These are phyloP conservation scores for Arthrobotrys conoides DNA, from an alignment of 2,329 filamentous ascomycete species.

Conservation along the genomic window DNA sequence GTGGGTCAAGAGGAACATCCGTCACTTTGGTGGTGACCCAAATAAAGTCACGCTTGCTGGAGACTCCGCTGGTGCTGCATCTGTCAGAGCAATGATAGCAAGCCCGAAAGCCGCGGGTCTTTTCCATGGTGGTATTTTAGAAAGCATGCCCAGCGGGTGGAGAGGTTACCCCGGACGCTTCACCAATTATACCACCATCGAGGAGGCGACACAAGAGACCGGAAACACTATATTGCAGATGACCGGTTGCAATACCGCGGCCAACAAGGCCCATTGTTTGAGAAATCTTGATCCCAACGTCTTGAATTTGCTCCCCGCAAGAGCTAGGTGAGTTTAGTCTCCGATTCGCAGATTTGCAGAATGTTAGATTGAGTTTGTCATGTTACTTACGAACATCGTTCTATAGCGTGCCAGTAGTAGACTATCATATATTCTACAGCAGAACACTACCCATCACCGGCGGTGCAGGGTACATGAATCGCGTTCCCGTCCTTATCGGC, in stretches of 20 bases:
- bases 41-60: slow-evolving; percentile 74
- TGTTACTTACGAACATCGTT: background rate
- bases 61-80: slow-evolving; percentile 72
- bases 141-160: slow-evolving; percentile 39
- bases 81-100: slow-evolving; percentile 65
- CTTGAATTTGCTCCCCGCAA: slow-evolving; percentile 7
- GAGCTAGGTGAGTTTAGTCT: slow-evolving; percentile 16
- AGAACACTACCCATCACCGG: slow-evolving; percentile 64
- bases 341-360: background rate
- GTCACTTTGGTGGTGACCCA: slow-evolving; percentile 74
- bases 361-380: background rate
- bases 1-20: slow-evolving; percentile 75
- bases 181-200: slow-evolving; percentile 22
- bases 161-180: slow-evolving; percentile 7
- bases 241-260: slow-evolving; percentile 20
- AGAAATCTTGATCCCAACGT: slow-evolving; percentile 11
- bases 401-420: slow-evolving; percentile 63
- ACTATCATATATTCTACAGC: slow-evolving; percentile 39
- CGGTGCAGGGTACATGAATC: slow-evolving; percentile 61
- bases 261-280: slow-evolving; percentile 14
- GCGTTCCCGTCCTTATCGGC: slow-evolving; percentile 67
- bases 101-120: slow-evolving; percentile 10
- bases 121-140: slow-evolving; percentile 28
- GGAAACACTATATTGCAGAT: slow-evolving; percentile 6
- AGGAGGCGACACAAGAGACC: slow-evolving; percentile 10